Evolutionary conservation across 2,329 filamentous ascomycete species (phyloP), one percentile per base, ranked within the genome.

Genomic region (Plenodomus lindquistii): DNA sequence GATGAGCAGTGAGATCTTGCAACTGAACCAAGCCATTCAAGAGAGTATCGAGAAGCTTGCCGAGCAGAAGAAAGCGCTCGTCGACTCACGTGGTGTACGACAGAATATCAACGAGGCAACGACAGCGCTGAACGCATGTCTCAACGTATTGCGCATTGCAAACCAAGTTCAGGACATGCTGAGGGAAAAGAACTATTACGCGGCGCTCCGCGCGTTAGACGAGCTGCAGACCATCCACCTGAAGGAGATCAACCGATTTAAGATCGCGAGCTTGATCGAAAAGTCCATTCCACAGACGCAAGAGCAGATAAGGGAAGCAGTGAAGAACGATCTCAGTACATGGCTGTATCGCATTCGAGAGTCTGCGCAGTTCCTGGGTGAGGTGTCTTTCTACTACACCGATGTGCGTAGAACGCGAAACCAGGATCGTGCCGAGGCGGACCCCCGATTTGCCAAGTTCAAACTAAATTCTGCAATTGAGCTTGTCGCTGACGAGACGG

Each of bases 151-250:
- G 31, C 87, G 92, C 48, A 87, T 95, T 8, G 91, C 96, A 42
- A 99, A 99, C 65, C 87, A 96, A 66, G 90, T 96, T 3, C 91
- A 97, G 69, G 94, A 97, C 44, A 79, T 99, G 48, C 83, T 97
- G 40, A 85, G 85, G 34, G 93, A 91, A 74, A 96, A 97, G 75
- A 95, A 91, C 60, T 96, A 97, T 70, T 99, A 99, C 71, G 91
- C 88, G 5, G 94, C 94, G 2, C 80, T 99, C 42, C 92, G 96
- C 60, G 93, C 93, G 3, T 79, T 99, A 39, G 94, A 97, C 63
- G 94, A 99, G 69, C 79, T 99, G 35, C 93, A 97, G 69, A 97
- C 96, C 72, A 92, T 99, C 58, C 91, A 97, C 67, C 82, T 99
- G 57, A 92, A 92, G 67, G 94, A 95, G 60, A 90, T 96, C 8